These are phyloP conservation scores for Aureobasidium mangrovei DNA, from an alignment of 2,329 filamentous ascomycete genomes.

Conservation along the genomic window DNA sequence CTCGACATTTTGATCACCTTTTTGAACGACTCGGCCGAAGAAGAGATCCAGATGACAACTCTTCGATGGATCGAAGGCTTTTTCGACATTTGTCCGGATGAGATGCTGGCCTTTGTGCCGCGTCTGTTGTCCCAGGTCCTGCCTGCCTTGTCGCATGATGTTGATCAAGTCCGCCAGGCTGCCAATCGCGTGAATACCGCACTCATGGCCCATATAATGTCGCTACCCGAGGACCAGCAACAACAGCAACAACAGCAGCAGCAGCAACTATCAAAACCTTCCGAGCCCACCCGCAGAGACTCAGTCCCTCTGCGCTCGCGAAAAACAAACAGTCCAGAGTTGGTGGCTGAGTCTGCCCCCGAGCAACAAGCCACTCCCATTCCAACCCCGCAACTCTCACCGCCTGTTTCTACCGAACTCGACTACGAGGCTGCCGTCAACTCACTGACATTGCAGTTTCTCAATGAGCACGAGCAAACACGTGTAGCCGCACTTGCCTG, in stretches of 20 bases:
- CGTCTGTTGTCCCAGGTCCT: slow-evolving; percentile 85
- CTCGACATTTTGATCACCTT: slow-evolving; percentile 86
- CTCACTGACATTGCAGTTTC: slow-evolving; percentile 82
- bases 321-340: slow-evolving; percentile 11
- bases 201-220: slow-evolving; percentile 89
- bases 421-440: slow-evolving; percentile 94
- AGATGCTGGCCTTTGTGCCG: slow-evolving; percentile 90
- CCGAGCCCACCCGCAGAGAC: slow-evolving; percentile 25
- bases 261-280: slow-evolving; percentile 10
- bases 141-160: slow-evolving; percentile 85
- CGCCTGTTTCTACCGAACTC: slow-evolving; percentile 57
- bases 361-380: not conserved
- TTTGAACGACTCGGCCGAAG: slow-evolving; percentile 74
- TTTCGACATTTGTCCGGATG: slow-evolving; percentile 93
- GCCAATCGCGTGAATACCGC: slow-evolving; percentile 84
- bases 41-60: slow-evolving; percentile 84
- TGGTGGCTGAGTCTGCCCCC: not conserved
- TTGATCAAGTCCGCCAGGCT: slow-evolving; percentile 80
- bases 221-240: slow-evolving; percentile 58
- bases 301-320: slow-evolving; percentile 28
- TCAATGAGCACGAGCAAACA: slow-evolving; percentile 95
- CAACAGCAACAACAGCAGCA: slow-evolving; percentile 28
- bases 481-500: slow-evolving; percentile 88
- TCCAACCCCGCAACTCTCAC: slow-evolving; percentile 20
- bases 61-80: slow-evolving; percentile 94